These are phyloP conservation scores for Mucor mucedo DNA, from an alignment of 371 early-diverging fungal species.

Conservation along the genomic window DNA sequence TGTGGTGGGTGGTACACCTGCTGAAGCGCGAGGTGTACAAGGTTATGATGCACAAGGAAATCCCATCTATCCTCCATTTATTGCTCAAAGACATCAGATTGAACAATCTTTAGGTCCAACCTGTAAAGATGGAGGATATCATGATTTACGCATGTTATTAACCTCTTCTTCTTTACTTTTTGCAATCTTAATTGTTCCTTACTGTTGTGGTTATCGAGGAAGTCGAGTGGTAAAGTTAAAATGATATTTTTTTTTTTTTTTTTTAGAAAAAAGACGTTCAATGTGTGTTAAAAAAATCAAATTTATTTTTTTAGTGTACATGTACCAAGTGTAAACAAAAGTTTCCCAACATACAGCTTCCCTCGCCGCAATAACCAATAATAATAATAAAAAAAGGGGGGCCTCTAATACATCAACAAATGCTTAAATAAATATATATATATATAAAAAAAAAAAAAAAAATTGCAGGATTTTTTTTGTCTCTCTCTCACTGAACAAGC, in stretches of 20 bases:
- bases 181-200: slow-evolving; percentile 47
- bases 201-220: slow-evolving; percentile 52
- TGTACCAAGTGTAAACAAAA: slow-evolving; percentile 46
- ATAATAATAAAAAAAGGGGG: too few relatives aligned
- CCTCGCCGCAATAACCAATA: slow-evolving; percentile 10
- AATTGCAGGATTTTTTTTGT: too few relatives aligned
- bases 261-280: too few relatives aligned
- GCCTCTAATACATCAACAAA: too few relatives aligned
- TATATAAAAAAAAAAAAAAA: too few relatives aligned
- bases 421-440: too few relatives aligned
- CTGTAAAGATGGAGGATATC: slow-evolving; percentile 40
- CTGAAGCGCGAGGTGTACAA: slow-evolving; percentile 29
- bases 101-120: slow-evolving; percentile 43
- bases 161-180: slow-evolving; percentile 36
- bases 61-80: slow-evolving; percentile 40
- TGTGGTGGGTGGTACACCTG: slow-evolving; percentile 39
- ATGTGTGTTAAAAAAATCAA: slow-evolving; percentile 1
- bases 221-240: slow-evolving; percentile 31
- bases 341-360: slow-evolving; percentile 46
- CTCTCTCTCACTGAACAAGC: too few relatives aligned
- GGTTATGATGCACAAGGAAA: slow-evolving; percentile 47
- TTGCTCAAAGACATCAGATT: slow-evolving; percentile 45
- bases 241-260: too few relatives aligned
- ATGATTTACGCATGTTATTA: slow-evolving; percentile 52
- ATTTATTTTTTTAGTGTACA: slow-evolving; percentile 1